Percentiles rank a stretch among this genome's conserved stretches.
Evolutionary conservation across 306 rosid species (phyloP).

Genomic region (Leucaena leucocephala): DNA sequence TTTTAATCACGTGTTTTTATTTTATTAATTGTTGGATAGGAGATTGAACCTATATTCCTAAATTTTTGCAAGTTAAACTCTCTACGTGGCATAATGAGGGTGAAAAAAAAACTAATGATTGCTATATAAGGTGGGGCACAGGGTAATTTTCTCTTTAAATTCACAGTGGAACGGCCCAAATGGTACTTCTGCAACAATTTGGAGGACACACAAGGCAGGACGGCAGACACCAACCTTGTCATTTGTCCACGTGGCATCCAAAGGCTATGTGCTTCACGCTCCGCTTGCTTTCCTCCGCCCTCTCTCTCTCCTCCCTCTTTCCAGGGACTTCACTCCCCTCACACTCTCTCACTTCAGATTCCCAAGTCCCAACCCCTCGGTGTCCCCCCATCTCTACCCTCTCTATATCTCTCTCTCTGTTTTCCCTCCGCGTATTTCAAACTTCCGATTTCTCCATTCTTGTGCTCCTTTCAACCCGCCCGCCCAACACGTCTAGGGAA

Average conservation of each 20-base stretch:
- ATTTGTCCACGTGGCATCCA: constrained; percentile 10
- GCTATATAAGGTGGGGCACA: background rate
- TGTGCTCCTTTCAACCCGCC: background rate
- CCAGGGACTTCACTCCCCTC: background rate
- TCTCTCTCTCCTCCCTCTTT: background rate
- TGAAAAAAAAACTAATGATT: background rate
- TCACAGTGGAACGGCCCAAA: constrained; percentile 1
- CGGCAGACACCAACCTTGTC: constrained; percentile 4
- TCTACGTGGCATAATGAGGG: no score
- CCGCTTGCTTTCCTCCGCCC: background rate
- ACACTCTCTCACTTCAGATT: background rate
- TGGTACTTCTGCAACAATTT: background rate
- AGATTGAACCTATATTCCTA: no score
- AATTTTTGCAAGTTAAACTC: no score
- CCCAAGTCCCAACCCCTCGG: constrained; percentile 12
- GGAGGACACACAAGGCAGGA: background rate
- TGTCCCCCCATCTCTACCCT: background rate
- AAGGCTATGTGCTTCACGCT: background rate
- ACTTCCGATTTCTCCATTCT: background rate
- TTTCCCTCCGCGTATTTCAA: constrained; percentile 16
- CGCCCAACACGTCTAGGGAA: background rate
- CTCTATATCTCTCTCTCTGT: background rate
- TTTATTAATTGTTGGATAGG: no score
- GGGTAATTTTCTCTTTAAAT: background rate
- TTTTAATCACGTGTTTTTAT: no score